These are phyloP conservation scores for Liquidambar formosana DNA, from an alignment of 164 flowering plant species.

Conservation along the genomic window DNA sequence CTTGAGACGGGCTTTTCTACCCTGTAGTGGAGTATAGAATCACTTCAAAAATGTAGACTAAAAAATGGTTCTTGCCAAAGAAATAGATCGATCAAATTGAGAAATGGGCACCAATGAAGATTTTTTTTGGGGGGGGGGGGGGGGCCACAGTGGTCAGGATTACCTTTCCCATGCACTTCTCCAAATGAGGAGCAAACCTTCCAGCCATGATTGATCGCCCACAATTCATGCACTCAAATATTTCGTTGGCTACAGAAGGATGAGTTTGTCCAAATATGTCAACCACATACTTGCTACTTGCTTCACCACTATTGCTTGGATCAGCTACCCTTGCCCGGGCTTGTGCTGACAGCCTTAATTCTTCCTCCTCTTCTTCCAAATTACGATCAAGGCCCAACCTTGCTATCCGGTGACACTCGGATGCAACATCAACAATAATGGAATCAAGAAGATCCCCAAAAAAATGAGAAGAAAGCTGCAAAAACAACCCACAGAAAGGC, in stretches of 20 bases:
- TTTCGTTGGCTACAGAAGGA: conserved; percentile 82
- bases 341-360: conserved; percentile 77
- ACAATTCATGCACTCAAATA: conserved; percentile 97
- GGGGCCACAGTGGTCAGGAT: too few relatives aligned
- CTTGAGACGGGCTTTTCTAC: conserved; percentile 84
- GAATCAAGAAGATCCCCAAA: conserved; percentile 78
- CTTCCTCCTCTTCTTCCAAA: conserved; percentile 80
- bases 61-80: not conserved
- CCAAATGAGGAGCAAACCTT: conserved; percentile 95
- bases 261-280: conserved; percentile 98
- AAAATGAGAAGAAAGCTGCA: conserved; percentile 72
- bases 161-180: conserved; percentile 99
- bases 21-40: conserved; percentile 42
- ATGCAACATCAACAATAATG: conserved; percentile 87
- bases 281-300: conserved; percentile 74
- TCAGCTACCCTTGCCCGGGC: conserved; percentile 83
- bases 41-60: not conserved
- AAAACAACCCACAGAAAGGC: conserved; percentile 7
- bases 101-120: not conserved
- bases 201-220: conserved; percentile 85
- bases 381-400: conserved; percentile 89
- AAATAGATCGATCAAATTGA: not conserved
- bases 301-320: conserved; percentile 69
- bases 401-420: conserved; percentile 93
- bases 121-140: not conserved